phyloP scores from a whole-genome alignment of 1,284 basidiomycete species.

The Schizopora paradoxa region DNA sequence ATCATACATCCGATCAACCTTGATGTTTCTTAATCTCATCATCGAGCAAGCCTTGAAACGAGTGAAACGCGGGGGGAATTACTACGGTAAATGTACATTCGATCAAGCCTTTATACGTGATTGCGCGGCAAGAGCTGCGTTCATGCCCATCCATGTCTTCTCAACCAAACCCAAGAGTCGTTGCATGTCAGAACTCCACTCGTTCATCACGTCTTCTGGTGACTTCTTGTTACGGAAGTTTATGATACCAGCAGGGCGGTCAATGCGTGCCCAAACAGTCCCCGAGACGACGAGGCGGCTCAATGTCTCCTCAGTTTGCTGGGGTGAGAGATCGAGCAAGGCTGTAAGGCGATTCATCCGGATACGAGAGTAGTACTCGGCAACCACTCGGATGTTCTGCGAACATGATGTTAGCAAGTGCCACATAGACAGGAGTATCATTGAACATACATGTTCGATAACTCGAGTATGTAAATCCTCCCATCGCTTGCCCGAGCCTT shows the following conservation, averaged over 20 bases:
- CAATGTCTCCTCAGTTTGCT: conserved; percentile 84
- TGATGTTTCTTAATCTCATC: too few species aligned
- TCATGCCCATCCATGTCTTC: conserved; percentile 89
- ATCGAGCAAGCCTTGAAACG: too few species aligned
- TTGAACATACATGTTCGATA: conserved; percentile 83
- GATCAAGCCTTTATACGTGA: conserved; percentile 51
- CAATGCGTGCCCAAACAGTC: conserved; percentile 90
- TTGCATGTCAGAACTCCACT: conserved; percentile 95
- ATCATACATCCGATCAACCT: too few species aligned
- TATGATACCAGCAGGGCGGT: conserved; percentile 87
- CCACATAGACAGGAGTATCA: conserved; percentile 5
- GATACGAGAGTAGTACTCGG: conserved; percentile 93
- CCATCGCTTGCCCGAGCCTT: conserved; percentile 74
- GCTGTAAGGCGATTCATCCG: conserved; percentile 78
- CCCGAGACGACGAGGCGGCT: conserved; percentile 87
- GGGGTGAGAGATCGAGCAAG: conserved; percentile 80
- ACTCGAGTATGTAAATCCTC: conserved; percentile 94
- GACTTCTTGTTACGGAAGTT: conserved; percentile 76
- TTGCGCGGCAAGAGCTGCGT: conserved; percentile 78
- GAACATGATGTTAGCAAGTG: conserved; percentile 10
- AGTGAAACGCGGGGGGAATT: too few species aligned
- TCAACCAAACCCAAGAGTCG: conserved; percentile 78
- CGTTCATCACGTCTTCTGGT: conserved; percentile 90
- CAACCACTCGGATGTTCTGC: conserved; percentile 93
- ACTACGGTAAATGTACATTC: too few species aligned